These are phyloP conservation scores for Aspergillus wentii DNA, from an alignment of 495 filamentous ascomycete genomes.

Conservation along the genomic window DNA sequence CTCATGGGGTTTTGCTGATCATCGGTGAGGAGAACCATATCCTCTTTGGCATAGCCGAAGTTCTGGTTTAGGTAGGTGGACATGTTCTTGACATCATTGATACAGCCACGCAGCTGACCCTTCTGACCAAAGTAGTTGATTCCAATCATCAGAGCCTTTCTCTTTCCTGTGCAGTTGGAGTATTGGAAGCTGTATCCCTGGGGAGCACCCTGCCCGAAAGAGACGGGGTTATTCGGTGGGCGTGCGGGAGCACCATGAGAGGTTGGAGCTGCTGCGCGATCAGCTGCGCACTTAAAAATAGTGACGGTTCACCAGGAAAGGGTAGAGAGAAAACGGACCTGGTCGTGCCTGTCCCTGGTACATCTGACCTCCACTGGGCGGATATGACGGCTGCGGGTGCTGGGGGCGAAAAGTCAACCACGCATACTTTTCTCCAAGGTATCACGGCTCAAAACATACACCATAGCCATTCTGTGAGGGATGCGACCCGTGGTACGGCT, in stretches of 20 bases:
- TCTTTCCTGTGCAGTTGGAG: constrained; percentile 82
- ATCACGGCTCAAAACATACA: constrained; percentile 18
- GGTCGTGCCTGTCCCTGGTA: constrained; percentile 30
- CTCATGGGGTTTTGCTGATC: constrained; percentile 97
- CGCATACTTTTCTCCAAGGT: not conserved
- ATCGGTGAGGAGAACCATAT: constrained; percentile 97
- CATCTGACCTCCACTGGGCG: constrained; percentile 30
- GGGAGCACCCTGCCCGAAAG: constrained; percentile 76
- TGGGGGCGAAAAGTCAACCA: constrained; percentile 12
- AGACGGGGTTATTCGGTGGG: constrained; percentile 38
- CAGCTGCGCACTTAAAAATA: no score
- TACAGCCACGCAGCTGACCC: constrained; percentile 89
- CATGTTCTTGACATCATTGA: constrained; percentile 99
- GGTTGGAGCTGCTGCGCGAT: not conserved
- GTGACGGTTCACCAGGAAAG: no score
- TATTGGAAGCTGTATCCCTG: constrained; percentile 81
- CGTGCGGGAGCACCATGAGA: constrained; percentile 28
- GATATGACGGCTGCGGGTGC: constrained; percentile 26
- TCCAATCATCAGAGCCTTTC: constrained; percentile 91
- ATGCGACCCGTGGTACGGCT: constrained; percentile 31
- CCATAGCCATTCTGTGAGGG: constrained; percentile 41
- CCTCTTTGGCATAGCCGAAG: constrained; percentile 90
- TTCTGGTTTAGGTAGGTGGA: constrained; percentile 83
- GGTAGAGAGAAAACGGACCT: constrained; percentile 32
- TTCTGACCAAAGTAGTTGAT: constrained; percentile 97